Percentiles rank a stretch among this genome's conserved stretches.
Evolutionary conservation across 345 rosid genomes (phyloP).

Genomic region (Limnanthes douglasii): DNA sequence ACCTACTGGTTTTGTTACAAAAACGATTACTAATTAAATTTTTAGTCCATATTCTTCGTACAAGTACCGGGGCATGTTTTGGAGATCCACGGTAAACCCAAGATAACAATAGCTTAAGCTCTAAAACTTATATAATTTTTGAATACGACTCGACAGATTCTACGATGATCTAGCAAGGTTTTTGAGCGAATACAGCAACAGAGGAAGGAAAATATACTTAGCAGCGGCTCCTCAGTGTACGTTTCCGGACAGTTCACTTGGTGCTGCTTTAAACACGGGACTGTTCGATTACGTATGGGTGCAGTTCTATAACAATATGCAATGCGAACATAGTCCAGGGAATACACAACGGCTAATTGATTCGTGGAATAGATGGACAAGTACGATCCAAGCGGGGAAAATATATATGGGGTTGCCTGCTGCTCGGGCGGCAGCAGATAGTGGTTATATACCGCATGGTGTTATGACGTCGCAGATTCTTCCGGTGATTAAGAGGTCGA

Average conservation of each 20-base stretch:
- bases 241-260: conserved; percentile 33
- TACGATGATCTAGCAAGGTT: conserved; percentile 15
- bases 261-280: conserved; percentile 27
- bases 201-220: conserved; percentile 32
- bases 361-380: conserved; percentile 44
- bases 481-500: conserved; percentile 24
- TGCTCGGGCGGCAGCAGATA: conserved; percentile 32
- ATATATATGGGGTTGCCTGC: conserved; percentile 49
- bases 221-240: conserved; percentile 63
- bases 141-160: no score
- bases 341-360: conserved; percentile 16
- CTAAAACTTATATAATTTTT: no score
- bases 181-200: conserved; percentile 13
- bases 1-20: no score
- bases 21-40: no score
- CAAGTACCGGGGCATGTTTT: no score
- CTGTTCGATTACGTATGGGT: conserved; percentile 45
- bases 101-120: no score
- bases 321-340: conserved; percentile 26
- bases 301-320: conserved; percentile 55
- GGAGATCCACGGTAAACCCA: no score
- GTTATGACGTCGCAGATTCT: conserved; percentile 24
- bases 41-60: no score
- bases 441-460: conserved; percentile 32
- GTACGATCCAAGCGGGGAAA: conserved; percentile 16